Percentiles rank a stretch among this genome's conserved stretches.
phyloP scores from a whole-genome alignment of 192 early-diverging fungal species.

The Geranomyces michiganensis region DNA sequence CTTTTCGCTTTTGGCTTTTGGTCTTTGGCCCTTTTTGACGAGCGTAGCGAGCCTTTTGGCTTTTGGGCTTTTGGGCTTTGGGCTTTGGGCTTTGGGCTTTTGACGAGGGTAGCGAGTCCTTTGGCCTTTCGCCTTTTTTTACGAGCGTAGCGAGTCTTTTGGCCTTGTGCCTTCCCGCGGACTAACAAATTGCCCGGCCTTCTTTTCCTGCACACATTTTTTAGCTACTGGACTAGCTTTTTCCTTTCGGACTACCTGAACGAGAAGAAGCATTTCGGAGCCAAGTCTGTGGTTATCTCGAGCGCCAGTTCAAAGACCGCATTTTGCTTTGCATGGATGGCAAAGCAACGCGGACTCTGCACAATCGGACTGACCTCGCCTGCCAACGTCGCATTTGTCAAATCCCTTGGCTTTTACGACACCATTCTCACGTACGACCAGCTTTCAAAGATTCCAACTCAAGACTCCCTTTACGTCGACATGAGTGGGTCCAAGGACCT shows the following conservation, averaged over 20 bases:
- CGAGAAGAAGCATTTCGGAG: conserved; percentile 34
- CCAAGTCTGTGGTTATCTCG: conserved; percentile 38
- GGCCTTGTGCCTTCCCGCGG: too few relatives aligned
- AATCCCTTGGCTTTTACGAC: conserved; percentile 42
- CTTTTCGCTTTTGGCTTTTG: too few relatives aligned
- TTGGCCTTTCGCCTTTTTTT: too few relatives aligned
- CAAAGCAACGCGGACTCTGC: conserved; percentile 8
- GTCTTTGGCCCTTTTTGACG: too few relatives aligned
- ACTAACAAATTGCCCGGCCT: too few relatives aligned
- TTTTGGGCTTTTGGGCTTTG: too few relatives aligned
- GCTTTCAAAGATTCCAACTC: background rate
- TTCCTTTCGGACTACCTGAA: conserved; percentile 41
- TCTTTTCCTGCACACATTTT: too few relatives aligned
- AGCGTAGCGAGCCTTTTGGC: too few relatives aligned
- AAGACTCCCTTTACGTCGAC: conserved; percentile 37
- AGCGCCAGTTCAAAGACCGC: conserved; percentile 44
- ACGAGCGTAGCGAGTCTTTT: too few relatives aligned
- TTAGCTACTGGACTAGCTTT: conserved; percentile 42
- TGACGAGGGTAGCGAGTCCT: too few relatives aligned
- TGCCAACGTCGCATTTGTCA: conserved; percentile 35
- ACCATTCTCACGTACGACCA: conserved; percentile 40
- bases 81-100: too few relatives aligned
- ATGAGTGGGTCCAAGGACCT: conserved; percentile 33
- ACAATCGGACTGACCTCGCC: conserved; percentile 44
- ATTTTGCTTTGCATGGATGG: conserved; percentile 46